Conservation (phyloP, 2,329 filamentous ascomycete genomes). For the Dichotomopilus funicola region DNA sequence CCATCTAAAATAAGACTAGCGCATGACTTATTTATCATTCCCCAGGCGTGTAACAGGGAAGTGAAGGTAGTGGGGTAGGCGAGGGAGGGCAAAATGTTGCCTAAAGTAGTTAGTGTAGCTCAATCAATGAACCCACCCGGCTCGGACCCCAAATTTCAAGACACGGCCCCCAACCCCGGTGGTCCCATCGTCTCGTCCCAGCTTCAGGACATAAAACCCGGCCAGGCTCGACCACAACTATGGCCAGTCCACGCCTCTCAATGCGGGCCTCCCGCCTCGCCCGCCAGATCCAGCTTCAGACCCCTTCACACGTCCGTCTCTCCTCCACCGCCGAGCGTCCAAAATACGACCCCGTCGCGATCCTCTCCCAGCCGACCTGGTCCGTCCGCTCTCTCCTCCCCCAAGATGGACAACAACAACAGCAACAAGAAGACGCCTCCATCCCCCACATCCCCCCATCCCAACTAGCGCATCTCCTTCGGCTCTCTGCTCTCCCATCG, state of each 20-base stretch:
- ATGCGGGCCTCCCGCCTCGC: neutral
- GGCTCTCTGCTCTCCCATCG: conserved; percentile 77
- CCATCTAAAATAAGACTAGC: too few species aligned
- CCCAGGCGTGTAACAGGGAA: too few species aligned
- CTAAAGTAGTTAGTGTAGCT: too few species aligned
- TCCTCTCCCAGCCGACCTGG: conserved; percentile 63
- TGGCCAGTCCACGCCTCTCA: conserved; percentile 4
- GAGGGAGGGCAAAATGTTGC: too few species aligned
- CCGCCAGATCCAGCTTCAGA: neutral
- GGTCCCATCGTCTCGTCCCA: neutral
- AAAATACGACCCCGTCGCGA: conserved; percentile 30
- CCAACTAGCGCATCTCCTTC: conserved; percentile 76
- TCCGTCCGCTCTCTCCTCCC: conserved; percentile 68
- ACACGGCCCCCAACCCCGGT: neutral
- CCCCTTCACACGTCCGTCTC: neutral
- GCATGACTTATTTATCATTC: too few species aligned
- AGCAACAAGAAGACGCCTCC: conserved; percentile 23
- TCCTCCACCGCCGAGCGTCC: neutral
- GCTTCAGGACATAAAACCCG: neutral
- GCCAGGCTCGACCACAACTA: neutral
- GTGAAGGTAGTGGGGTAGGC: too few species aligned
- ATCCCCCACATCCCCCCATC: conserved; percentile 47
- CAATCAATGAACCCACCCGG: neutral
- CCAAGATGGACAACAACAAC: neutral
- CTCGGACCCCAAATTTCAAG: neutral